Conservation (phyloP, 2,329 filamentous ascomycete genomes). For the Trichoderma sp. region DNA sequence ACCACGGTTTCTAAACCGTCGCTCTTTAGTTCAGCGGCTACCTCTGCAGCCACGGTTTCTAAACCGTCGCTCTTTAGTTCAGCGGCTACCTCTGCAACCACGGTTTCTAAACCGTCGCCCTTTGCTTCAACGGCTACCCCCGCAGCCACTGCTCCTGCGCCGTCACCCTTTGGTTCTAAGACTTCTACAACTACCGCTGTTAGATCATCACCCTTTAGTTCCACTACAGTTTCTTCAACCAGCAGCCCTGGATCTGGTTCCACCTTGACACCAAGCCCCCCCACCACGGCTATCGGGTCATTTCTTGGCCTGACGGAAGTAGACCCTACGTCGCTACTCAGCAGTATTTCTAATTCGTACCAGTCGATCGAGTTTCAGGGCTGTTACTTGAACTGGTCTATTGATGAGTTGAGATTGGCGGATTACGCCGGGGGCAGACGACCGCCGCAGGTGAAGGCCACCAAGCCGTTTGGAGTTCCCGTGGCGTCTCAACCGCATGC, state of each 20-base stretch:
- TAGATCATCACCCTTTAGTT: neutral
- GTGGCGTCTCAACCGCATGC: neutral
- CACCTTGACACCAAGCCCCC: too few species aligned
- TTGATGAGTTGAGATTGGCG: neutral
- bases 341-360: neutral
- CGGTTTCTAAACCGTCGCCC: too few species aligned
- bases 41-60: too few species aligned
- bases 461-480: neutral
- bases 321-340: rapidly evolving
- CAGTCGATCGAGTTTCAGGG: neutral
- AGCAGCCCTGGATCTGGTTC: too few species aligned
- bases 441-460: neutral
- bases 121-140: too few species aligned
- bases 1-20: too few species aligned
- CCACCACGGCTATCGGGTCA: neutral
- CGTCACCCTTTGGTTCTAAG: too few species aligned
- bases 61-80: too few species aligned
- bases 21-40: too few species aligned
- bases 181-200: neutral
- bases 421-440: neutral
- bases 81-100: too few species aligned
- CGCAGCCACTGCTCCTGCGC: too few species aligned
- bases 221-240: too few species aligned
- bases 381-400: neutral
- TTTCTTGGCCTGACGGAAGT: neutral